phyloP scores from a whole-genome alignment of 2,329 filamentous ascomycete genomes.

The Penicillium sp. region DNA sequence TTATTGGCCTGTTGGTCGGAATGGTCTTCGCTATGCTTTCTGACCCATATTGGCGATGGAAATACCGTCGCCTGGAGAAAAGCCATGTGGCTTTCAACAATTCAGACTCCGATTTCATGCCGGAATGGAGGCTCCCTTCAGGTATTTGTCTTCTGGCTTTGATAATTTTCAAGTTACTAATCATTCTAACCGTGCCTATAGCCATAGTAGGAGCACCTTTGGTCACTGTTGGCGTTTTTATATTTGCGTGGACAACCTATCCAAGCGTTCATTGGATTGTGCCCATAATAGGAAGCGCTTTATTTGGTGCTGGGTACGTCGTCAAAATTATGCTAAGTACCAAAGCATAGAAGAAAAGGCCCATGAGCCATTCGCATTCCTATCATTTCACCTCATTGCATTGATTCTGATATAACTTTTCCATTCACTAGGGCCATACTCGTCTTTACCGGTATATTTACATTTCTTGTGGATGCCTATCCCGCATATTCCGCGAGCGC shows the following conservation, averaged over 20 bases:
- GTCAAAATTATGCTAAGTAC: no score
- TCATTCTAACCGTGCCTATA: no score
- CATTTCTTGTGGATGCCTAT: slow-evolving; percentile 70
- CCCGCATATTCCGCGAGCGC: slow-evolving; percentile 56
- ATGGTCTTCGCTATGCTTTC: slow-evolving; percentile 46
- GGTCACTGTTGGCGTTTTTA: slow-evolving; percentile 78
- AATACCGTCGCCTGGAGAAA: slow-evolving; percentile 43
- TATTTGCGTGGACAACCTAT: slow-evolving; percentile 84
- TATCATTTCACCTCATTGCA: no score
- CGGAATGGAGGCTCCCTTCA: slow-evolving; percentile 80
- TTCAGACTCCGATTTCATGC: slow-evolving; percentile 63
- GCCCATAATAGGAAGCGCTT: slow-evolving; percentile 67
- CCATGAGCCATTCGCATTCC: no score
- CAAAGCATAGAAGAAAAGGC: no score
- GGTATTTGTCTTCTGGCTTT: slow-evolving; percentile 49
- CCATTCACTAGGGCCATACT: slow-evolving; percentile 63
- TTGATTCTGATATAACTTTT: slow-evolving; percentile 25
- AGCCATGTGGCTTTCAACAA: slow-evolving; percentile 36
- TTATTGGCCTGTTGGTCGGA: slow-evolving; percentile 56
- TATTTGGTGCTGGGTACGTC: slow-evolving; percentile 73
- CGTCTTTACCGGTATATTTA: slow-evolving; percentile 81
- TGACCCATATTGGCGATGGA: slow-evolving; percentile 47
- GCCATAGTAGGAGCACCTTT: slow-evolving; percentile 69
- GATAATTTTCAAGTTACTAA: background rate
- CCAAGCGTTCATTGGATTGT: slow-evolving; percentile 70